These are phyloP conservation scores for Bidens hawaiensis DNA, from an alignment of 140 eudicot genomes.

Conservation along the genomic window DNA sequence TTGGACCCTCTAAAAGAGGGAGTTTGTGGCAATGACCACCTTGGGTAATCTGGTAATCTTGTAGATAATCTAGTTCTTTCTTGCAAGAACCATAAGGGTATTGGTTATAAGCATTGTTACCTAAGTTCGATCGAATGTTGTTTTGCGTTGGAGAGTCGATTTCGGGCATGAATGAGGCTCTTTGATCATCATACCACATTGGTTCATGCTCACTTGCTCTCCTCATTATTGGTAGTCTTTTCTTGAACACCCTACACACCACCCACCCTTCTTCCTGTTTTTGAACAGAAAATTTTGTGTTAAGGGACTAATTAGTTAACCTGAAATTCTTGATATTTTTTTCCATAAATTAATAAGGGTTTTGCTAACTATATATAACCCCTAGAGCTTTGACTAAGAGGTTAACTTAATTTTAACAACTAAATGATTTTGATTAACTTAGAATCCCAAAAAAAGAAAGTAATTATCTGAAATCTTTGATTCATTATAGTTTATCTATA, in stretches of 20 bases:
- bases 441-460: background rate
- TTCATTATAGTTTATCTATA: background rate
- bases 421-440: background rate
- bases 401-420: background rate
- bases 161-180: constrained; percentile 66
- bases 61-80: constrained; percentile 43
- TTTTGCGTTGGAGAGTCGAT: constrained; percentile 58
- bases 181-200: constrained; percentile 74
- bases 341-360: background rate
- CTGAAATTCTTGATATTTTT: too few relatives aligned
- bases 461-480: background rate
- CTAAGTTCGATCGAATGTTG: constrained; percentile 21
- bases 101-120: constrained; percentile 17
- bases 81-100: constrained; percentile 47
- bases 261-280: constrained; percentile 56
- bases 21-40: constrained; percentile 60
- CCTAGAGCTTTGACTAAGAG: background rate
- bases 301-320: too few relatives aligned
- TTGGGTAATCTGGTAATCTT: constrained; percentile 45
- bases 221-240: constrained; percentile 55
- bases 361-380: background rate
- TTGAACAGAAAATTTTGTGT: constrained; percentile 1
- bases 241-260: constrained; percentile 51
- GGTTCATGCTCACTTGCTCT: constrained; percentile 63
- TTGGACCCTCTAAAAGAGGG: constrained; percentile 63